Percentiles rank a stretch among this genome's conserved stretches.
phyloP scores from a whole-genome alignment of 78 protist genomes.

The Goniomonas avonlea region DNA sequence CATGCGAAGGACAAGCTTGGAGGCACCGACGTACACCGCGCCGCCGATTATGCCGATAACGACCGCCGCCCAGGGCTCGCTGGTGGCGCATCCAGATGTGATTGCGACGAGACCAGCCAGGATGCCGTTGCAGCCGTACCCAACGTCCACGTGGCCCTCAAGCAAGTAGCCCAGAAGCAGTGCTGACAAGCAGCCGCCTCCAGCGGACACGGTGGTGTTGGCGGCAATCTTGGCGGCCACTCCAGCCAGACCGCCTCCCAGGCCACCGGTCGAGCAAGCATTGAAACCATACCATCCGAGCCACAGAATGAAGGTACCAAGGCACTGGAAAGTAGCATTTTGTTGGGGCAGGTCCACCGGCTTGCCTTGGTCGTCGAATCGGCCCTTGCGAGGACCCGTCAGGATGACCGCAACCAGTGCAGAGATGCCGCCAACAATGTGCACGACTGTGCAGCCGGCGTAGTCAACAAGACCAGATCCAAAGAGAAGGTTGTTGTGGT shows the following conservation, averaged over 20 bases:
- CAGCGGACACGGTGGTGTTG: constrained; percentile 32
- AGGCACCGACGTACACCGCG: not conserved
- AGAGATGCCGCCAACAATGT: constrained; percentile 51
- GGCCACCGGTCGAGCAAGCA: constrained; percentile 42
- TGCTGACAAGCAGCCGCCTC: not conserved
- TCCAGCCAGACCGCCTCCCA: not conserved
- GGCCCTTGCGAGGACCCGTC: constrained; percentile 34
- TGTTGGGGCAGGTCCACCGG: not conserved
- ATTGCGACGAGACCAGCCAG: constrained; percentile 44
- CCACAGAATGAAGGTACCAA: constrained; percentile 54
- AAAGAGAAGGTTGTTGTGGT: not conserved
- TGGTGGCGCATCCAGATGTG: constrained; percentile 36
- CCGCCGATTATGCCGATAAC: constrained; percentile 34
- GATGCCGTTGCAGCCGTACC: constrained; percentile 1
- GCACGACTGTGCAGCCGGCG: constrained; percentile 41
- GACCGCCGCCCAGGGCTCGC: constrained; percentile 33
- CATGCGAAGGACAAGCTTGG: constrained; percentile 8
- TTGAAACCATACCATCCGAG: constrained; percentile 54
- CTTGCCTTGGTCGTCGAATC: too few species aligned
- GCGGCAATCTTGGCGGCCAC: not conserved
- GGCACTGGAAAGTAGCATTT: constrained; percentile 14
- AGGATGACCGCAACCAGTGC: constrained; percentile 22
- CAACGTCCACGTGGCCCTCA: constrained; percentile 20
- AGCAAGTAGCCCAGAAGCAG: constrained; percentile 20
- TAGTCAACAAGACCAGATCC: constrained; percentile 18